Percentiles rank a stretch among this genome's conserved stretches.
These are phyloP conservation scores for Musa itinerans DNA, from an alignment of 176 grass and related monocot species.

Conservation along the genomic window DNA sequence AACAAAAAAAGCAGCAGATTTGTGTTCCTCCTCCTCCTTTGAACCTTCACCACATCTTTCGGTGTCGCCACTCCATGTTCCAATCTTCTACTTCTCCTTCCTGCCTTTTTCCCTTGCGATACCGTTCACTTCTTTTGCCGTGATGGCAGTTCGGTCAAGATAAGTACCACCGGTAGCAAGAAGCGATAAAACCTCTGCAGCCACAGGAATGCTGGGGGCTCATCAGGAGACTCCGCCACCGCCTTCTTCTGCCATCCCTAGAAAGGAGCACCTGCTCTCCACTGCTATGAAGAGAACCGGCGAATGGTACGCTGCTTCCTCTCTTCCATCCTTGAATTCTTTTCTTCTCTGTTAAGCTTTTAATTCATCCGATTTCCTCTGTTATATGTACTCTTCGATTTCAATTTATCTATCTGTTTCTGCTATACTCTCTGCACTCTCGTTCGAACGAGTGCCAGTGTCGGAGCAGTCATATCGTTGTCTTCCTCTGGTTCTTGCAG, in stretches of 20 bases:
- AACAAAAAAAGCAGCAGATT: not conserved
- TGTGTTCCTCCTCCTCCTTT: slow-evolving; percentile 1
- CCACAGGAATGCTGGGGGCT: slow-evolving; percentile 17
- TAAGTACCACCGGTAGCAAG: not conserved
- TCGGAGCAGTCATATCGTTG: not conserved
- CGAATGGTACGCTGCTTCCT: slow-evolving; percentile 31
- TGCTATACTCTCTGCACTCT: not conserved
- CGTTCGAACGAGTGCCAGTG: not conserved
- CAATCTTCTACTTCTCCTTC: slow-evolving; percentile 6
- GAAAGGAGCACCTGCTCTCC: slow-evolving; percentile 33
- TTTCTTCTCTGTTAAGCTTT: not conserved
- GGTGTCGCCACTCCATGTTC: slow-evolving; percentile 14
- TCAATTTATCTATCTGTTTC: not conserved
- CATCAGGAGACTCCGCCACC: slow-evolving; percentile 27
- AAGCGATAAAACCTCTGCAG: slow-evolving; percentile 1
- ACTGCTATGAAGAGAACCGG: slow-evolving; percentile 58
- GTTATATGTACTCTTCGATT: not conserved
- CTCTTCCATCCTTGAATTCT: not conserved
- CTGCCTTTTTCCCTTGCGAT: not conserved
- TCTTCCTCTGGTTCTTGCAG: slow-evolving; percentile 25
- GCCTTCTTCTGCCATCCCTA: slow-evolving; percentile 24
- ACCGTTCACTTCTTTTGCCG: slow-evolving; percentile 16
- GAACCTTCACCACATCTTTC: slow-evolving; percentile 41
- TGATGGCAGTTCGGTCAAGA: slow-evolving; percentile 16
- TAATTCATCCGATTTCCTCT: not conserved